phyloP scores from a whole-genome alignment of 2,329 filamentous ascomycete species.

The Pseudohalonectria lignicola region DNA sequence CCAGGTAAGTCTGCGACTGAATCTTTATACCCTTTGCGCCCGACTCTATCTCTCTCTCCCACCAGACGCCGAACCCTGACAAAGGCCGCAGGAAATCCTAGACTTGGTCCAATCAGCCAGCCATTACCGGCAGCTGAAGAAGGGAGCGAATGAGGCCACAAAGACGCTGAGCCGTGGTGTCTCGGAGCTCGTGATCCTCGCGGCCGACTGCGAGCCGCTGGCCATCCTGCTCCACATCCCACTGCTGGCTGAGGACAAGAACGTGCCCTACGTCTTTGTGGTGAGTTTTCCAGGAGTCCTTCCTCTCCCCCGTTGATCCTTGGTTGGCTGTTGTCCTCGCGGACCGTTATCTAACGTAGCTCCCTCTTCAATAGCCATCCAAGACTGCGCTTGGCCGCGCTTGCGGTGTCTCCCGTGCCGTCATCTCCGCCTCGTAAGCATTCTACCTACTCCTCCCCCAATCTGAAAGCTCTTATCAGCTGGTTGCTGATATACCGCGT shows the following conservation, averaged over 20 bases:
- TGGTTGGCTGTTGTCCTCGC: too few species aligned
- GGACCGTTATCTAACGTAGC: too few species aligned
- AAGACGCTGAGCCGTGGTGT: constrained; percentile 90
- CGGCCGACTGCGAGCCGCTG: constrained; percentile 77
- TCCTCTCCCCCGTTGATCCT: too few species aligned
- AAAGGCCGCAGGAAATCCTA: constrained; percentile 60
- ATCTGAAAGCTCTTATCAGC: too few species aligned
- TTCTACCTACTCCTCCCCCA: too few species aligned
- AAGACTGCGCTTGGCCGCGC: constrained; percentile 83
- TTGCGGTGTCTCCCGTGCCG: constrained; percentile 77
- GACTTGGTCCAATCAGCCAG: constrained; percentile 66
- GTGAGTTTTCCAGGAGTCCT: not conserved
- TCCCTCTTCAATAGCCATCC: too few species aligned
- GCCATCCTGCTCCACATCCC: constrained; percentile 85
- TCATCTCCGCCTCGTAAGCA: constrained; percentile 79
- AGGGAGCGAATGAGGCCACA: constrained; percentile 76
- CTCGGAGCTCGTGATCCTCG: constrained; percentile 78
- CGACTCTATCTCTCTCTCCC: not conserved
- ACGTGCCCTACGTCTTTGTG: constrained; percentile 52
- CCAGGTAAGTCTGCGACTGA: constrained; percentile 4
- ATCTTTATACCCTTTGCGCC: not conserved
- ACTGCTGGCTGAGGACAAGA: constrained; percentile 76
- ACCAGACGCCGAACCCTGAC: not conserved
- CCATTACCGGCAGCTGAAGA: constrained; percentile 70
- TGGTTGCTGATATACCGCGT: too few species aligned